Evolutionary conservation across 2,329 filamentous ascomycete species (phyloP), one percentile per base, ranked within the genome.

Genomic region (Arthrinium puccinioides): DNA sequence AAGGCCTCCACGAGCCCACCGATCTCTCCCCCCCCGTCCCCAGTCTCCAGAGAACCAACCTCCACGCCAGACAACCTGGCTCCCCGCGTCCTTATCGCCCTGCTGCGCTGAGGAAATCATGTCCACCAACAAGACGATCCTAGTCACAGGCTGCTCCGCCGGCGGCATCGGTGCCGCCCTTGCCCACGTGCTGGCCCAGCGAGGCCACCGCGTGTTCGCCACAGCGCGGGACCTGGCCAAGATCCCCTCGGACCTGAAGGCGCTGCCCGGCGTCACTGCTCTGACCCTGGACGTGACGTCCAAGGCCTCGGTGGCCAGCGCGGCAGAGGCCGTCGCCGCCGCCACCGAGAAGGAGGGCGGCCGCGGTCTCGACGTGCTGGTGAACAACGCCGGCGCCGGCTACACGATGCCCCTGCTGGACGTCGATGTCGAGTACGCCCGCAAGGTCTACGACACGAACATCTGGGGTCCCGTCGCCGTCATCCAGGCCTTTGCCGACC

Each of bases 131-230:
- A 47, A 42, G 14, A 39, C 29, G 2, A 25, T 42, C 15, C 27
- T 42, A 9, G 35, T 42, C 5, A 42, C 40, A 5, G 40, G 40
- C 9, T 42, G 40, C 24, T 29, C 32, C 14, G 25, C 36, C n/a
- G 40, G 37, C 14, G 40, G 40, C 6, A 31, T 34, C 19, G 40
- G 40, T 16, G 37, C 40, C 4, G 28, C 40, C 8, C 28, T 42
- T 4, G 40, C 40, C 7, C 4, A n/a, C 4, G 40, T 29, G 6
- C 29, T 42, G 18, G 29, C 37, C 19, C 11, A 4, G 6, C 20
- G 20, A 10, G 23, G 25, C 9, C 40, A 42, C 29, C 37, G 21
- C 24, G 37, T 39, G 14, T 42, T 29, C 28, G 40, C 40, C 5
- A 39, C 40, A 10, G 40, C 36, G 10, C 40, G 37, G 7, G 21